Base-by-base conservation (phyloP, 2,329 filamentous ascomycete species). In the Ceratocystis huliohia region DNA sequence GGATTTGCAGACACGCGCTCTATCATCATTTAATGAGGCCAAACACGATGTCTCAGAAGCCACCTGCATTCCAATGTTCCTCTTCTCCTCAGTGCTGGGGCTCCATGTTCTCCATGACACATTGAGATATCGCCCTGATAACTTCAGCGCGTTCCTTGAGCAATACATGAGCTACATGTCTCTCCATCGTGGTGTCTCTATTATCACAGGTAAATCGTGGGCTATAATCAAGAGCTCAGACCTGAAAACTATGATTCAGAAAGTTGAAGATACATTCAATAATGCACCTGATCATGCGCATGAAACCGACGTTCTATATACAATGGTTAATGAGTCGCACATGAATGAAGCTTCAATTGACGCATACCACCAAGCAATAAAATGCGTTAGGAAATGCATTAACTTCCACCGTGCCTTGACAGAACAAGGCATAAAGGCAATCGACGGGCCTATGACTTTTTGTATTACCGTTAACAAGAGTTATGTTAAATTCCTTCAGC, bases 1-100 rank as follows among this genome's bases (percentile, higher is more conserved):
- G 0, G 74, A 78, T 63, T 73, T 80, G 1, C 78, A 80, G 69
- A 79, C 77, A 0, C 74, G 76, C 2, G 78, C 76, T 41, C 72
- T 80, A 22, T 71, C 72, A 13, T 56, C 20, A 13, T 56, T 56
- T 25, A 56, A 22, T 22, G 22, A 56, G 22, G 20, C 50, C 50
- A 56, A 56, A 22, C 20, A 56, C 22, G 17, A 56, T 15, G 20
- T 28, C 10, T 13, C 13, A 6, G 22, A 28, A 17, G 25, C n/a
- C 37, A 22, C 50, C 50, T 28, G 50, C 20, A 8, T 56, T 10
- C 50, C 50, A 20, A 56, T 22, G 22, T 56, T 56, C 8, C n/a
- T 56, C 13, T 56, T 56, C 50, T 56, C 50, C 1, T 56, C 50
- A 22, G 13, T 56, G 13, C 50, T 56, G 7, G 50, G 50, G 4